Percentiles rank a stretch among this genome's conserved stretches.
phyloP scores from a whole-genome alignment of 2,329 filamentous ascomycete genomes.

The Neodidymelliopsis sp. region DNA sequence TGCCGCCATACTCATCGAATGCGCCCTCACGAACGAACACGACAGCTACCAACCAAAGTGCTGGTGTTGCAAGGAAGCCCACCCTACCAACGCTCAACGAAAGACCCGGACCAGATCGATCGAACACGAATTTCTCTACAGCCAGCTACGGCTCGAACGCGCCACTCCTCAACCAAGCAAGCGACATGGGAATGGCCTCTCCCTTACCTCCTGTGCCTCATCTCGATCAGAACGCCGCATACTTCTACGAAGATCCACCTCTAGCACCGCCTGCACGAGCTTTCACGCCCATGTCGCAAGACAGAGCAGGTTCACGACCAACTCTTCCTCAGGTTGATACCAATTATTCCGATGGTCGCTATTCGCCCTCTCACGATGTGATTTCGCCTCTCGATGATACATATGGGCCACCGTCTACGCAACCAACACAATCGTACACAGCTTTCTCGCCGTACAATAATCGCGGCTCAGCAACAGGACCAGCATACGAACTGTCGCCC shows the following conservation, averaged over 20 bases:
- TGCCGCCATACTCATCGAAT: conserved; percentile 60
- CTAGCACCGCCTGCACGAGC: conserved; percentile 34
- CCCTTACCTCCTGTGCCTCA: conserved; percentile 42
- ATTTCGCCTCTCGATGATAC: conserved; percentile 33
- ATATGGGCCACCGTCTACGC: conserved; percentile 19
- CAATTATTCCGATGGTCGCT: conserved; percentile 30
- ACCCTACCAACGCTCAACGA: conserved; percentile 52
- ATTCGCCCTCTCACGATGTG: conserved; percentile 32
- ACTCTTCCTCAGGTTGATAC: conserved; percentile 43
- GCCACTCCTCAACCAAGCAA: conserved; percentile 67
- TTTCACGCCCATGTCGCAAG: conserved; percentile 43
- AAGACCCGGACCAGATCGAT: conserved; percentile 48
- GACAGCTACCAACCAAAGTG: conserved; percentile 49
- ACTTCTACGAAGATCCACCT: conserved; percentile 36
- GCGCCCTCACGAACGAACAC: conserved; percentile 62
- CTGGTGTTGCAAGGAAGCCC: conserved; percentile 40
- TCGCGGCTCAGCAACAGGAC: conserved; percentile 33
- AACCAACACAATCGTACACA: conserved; percentile 29
- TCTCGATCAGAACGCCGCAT: conserved; percentile 37
- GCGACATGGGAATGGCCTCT: conserved; percentile 62
- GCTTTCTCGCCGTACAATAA: conserved; percentile 45
- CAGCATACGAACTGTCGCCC: conserved; percentile 46
- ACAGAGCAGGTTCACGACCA: conserved; percentile 37
- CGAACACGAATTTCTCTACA: conserved; percentile 60
- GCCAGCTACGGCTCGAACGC: conserved; percentile 70